Evolutionary conservation across 768 basidiomycete genomes (phyloP).

Genomic region (Lentinula raphanica): DNA sequence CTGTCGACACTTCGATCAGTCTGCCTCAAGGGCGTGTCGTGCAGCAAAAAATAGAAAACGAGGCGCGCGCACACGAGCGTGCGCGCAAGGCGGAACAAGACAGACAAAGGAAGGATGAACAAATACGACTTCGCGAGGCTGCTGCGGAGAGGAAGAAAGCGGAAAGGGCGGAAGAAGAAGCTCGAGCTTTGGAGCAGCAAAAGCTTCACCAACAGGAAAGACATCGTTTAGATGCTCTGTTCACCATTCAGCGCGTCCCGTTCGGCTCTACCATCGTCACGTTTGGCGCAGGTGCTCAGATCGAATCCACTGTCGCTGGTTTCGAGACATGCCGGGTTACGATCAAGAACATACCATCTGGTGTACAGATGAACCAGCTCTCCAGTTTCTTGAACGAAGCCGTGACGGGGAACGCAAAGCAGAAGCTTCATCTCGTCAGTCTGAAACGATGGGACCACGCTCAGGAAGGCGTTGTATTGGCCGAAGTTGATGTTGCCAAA

Average conservation of each 20-base stretch:
- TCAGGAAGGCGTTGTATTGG: slow-evolving; percentile 39
- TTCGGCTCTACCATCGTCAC: slow-evolving; percentile 44
- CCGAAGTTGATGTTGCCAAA: slow-evolving; percentile 34
- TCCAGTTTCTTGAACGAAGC: slow-evolving; percentile 34
- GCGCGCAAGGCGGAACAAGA: background rate
- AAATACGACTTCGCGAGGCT: background rate
- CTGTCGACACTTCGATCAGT: background rate
- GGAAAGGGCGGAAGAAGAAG: background rate
- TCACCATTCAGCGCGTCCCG: slow-evolving; percentile 37
- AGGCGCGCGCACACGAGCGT: background rate
- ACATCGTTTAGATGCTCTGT: slow-evolving; percentile 23
- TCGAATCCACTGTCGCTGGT: slow-evolving; percentile 40
- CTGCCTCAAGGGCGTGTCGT: background rate
- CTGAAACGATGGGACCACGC: slow-evolving; percentile 21
- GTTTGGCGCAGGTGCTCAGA: slow-evolving; percentile 43
- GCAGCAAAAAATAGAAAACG: background rate
- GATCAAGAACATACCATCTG: slow-evolving; percentile 39
- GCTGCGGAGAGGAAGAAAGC: background rate
- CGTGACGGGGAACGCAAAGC: slow-evolving; percentile 12
- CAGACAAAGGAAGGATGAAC: background rate
- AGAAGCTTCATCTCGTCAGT: slow-evolving; percentile 27
- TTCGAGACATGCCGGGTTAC: slow-evolving; percentile 48
- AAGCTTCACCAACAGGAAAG: slow-evolving; percentile 6
- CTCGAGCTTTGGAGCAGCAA: slow-evolving; percentile 11
- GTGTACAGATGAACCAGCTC: slow-evolving; percentile 35